Percentiles rank a stretch among this genome's conserved stretches.
These are phyloP conservation scores for Solanum pennellii DNA, from an alignment of 257 asterid species.

Conservation along the genomic window DNA sequence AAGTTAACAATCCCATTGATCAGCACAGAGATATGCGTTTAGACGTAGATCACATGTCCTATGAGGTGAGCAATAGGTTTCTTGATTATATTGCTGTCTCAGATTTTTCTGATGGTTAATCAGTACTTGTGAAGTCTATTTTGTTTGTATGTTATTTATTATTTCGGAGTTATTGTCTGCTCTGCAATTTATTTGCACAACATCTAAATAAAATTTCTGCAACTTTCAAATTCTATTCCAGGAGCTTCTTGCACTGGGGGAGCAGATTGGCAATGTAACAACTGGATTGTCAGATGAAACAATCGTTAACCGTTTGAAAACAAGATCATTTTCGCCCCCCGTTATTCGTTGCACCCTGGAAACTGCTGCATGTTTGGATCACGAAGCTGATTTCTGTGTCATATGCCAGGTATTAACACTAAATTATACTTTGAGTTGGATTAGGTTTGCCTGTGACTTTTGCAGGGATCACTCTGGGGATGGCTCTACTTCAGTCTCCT, in stretches of 20 bases:
- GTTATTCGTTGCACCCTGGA: constrained; percentile 15
- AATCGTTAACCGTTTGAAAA: constrained; percentile 34
- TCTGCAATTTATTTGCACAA: not conserved
- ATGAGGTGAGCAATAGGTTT: constrained; percentile 44
- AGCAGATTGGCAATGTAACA: constrained; percentile 73
- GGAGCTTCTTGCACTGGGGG: constrained; percentile 89
- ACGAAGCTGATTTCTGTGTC: constrained; percentile 54
- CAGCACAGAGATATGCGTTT: constrained; percentile 62
- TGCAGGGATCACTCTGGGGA: not conserved
- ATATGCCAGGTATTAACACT: constrained; percentile 57
- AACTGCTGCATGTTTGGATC: constrained; percentile 18
- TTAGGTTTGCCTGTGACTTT: not conserved
- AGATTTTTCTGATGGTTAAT: not conserved
- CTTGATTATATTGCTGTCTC: not conserved
- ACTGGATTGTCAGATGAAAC: constrained; percentile 63
- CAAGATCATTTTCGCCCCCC: constrained; percentile 30
- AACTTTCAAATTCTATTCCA: constrained; percentile 11
- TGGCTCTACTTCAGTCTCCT: not conserved
- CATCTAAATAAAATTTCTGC: not conserved
- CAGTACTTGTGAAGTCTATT: not conserved
- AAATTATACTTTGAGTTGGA: not conserved
- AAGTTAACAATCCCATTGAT: constrained; percentile 39
- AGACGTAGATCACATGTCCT: constrained; percentile 52
- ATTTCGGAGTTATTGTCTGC: not conserved
- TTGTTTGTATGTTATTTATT: not conserved